Base-by-base conservation (phyloP, 148 eudicot species). In the Chenopodium berlandieri region DNA sequence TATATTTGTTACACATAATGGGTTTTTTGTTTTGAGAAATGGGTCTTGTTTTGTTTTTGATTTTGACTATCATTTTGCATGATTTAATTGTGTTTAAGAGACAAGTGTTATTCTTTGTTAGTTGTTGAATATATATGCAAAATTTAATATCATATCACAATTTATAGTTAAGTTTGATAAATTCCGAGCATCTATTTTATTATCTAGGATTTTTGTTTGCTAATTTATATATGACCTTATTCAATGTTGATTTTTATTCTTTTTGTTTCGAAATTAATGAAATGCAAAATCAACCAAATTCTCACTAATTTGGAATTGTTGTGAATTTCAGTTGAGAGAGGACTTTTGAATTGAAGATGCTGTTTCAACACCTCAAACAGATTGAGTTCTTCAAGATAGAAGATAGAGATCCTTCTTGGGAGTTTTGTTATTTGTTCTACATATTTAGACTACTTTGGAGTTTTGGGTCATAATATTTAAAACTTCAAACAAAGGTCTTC, bases 361-460 rank as follows among this genome's bases (percentile, higher is more conserved):
- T 91, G 90, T 83, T 44, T 83, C 75, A 69, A 84, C 88, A 46
- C 72, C 78, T 75, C 60, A 81, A 84, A 68, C 81, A 84, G 82
- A 75, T 79, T 82, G 83, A 81, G 79, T 79, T 73, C 74, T 82
- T 73, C 86, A 86, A 86, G 79, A 84, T 87, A 34, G 84, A 80
- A 37, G 86, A 87, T 80, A 88, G 52, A 75, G 80, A 83, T 86
- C 82, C 91, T 79, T 85, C 82, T 74, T 90, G 88, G 91, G 87
- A 89, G 83, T 85, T 81, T 80, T 86, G 81, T 84, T 82, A 87
- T 79, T 83, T 94, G 86, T 90, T 91, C 80, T 86, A 81, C 82
- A 86, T 89, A 68, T 92, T 83, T 78, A 86, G 73, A 71, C 89
- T 86, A 34, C 93, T 92, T 76, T 75, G 88, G 73, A 86, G 92